phyloP scores from a whole-genome alignment of 2,329 filamentous ascomycete species.

The Verticillium tricorpus region DNA sequence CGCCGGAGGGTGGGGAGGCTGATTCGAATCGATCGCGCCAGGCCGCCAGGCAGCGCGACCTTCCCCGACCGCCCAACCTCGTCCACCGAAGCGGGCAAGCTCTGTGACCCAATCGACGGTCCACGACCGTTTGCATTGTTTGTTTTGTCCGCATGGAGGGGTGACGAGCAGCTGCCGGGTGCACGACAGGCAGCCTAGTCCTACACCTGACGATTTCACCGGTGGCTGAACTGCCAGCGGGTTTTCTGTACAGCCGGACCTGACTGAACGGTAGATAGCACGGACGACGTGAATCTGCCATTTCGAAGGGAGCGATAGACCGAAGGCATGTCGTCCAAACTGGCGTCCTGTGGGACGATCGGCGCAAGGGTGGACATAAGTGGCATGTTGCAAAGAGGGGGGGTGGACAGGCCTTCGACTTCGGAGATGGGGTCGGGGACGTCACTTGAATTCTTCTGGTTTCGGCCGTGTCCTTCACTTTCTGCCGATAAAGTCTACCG shows the following conservation, averaged over 20 bases:
- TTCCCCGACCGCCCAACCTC: background rate
- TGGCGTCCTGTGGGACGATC: background rate
- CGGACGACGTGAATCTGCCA: background rate
- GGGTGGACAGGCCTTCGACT: background rate
- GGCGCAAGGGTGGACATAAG: background rate
- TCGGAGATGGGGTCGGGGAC: background rate
- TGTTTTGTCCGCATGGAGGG: background rate
- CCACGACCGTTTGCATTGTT: background rate
- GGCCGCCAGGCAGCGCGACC: background rate
- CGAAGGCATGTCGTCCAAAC: background rate
- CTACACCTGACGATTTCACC: background rate
- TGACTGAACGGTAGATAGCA: background rate
- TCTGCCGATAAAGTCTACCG: background rate
- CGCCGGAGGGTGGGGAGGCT: background rate
- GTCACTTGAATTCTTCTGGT: background rate
- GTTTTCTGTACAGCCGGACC: background rate
- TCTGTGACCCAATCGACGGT: background rate
- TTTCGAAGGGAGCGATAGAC: background rate
- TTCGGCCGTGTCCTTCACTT: background rate
- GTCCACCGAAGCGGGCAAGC: background rate
- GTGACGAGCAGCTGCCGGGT: background rate
- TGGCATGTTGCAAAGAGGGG: background rate
- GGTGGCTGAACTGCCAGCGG: background rate
- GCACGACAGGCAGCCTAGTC: background rate
- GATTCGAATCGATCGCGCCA: background rate